A percentile compares a stretch with the other conserved stretches of the same genome.
These are phyloP conservation scores for Silybum marianum DNA, from an alignment of 129 eudicot species.

Conservation along the genomic window DNA sequence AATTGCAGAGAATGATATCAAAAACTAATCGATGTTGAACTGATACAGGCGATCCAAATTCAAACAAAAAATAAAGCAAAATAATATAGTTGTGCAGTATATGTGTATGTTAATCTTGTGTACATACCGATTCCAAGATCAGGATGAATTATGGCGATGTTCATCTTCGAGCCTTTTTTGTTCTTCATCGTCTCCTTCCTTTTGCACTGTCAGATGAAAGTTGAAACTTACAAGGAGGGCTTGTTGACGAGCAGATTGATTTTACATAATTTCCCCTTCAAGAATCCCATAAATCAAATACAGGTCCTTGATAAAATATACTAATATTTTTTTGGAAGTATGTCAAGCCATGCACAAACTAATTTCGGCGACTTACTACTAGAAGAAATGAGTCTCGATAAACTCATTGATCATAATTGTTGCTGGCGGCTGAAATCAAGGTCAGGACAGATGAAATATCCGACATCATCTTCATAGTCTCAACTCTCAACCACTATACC, in stretches of 20 bases:
- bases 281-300: background rate
- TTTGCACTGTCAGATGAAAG: slow-evolving; percentile 10
- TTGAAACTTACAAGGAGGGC: background rate
- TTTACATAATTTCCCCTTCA: slow-evolving; percentile 17
- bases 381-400: too few species aligned
- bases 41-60: slow-evolving; percentile 4
- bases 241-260: slow-evolving; percentile 1
- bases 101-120: background rate
- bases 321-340: too few species aligned
- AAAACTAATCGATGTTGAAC: background rate
- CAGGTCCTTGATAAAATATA: background rate
- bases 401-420: too few species aligned
- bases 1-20: background rate
- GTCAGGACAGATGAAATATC: too few species aligned
- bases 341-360: too few species aligned
- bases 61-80: background rate
- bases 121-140: slow-evolving; percentile 90
- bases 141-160: slow-evolving; percentile 89
- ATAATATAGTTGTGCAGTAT: background rate
- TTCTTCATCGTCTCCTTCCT: slow-evolving; percentile 47
- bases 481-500: too few species aligned
- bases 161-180: slow-evolving; percentile 53
- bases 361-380: too few species aligned
- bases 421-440: too few species aligned
- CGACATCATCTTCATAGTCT: too few species aligned